These are phyloP conservation scores for Grigorovia humatica DNA, from an alignment of 805 yeast genomes.

Conservation along the genomic window DNA sequence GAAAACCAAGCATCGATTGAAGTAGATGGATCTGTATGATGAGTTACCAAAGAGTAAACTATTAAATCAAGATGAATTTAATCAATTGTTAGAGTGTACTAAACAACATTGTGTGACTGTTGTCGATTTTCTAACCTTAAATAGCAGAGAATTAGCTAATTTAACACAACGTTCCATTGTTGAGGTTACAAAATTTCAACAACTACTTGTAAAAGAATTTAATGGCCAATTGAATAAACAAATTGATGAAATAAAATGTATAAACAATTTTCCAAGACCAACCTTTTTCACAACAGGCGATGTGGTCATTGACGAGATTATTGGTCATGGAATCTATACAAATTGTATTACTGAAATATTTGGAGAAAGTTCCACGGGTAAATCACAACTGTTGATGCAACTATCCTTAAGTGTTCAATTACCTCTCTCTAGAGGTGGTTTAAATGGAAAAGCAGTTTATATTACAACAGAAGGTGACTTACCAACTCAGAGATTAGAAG, in stretches of 20 bases:
- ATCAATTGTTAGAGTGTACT: conserved; percentile 22
- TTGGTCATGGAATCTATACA: conserved; percentile 48
- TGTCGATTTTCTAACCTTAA: conserved; percentile 33
- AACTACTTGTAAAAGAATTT: conserved; percentile 11
- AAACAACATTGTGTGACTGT: conserved; percentile 27
- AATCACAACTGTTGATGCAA: conserved; percentile 69
- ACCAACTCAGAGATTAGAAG: conserved; percentile 54
- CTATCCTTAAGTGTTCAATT: conserved; percentile 50
- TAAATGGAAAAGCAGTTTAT: conserved; percentile 46
- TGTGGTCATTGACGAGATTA: conserved; percentile 34
- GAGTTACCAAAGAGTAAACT: conserved; percentile 31
- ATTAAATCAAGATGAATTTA: conserved; percentile 27
- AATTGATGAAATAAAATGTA: background rate
- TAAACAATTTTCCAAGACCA: background rate
- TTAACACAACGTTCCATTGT: conserved; percentile 26
- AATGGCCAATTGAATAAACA: conserved; percentile 7
- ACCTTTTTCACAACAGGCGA: conserved; percentile 44
- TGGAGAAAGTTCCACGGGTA: conserved; percentile 82
- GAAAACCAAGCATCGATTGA: background rate
- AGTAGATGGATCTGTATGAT: conserved; percentile 34
- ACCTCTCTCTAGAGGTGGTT: conserved; percentile 38
- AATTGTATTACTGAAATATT: conserved; percentile 61
- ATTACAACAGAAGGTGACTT: conserved; percentile 70
- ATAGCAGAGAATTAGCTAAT: conserved; percentile 28
- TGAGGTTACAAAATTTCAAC: conserved; percentile 25